Evolutionary conservation across 495 filamentous ascomycete genomes (phyloP), one percentile per base, ranked within the genome.

Genomic region (Aspergillus affinis): DNA sequence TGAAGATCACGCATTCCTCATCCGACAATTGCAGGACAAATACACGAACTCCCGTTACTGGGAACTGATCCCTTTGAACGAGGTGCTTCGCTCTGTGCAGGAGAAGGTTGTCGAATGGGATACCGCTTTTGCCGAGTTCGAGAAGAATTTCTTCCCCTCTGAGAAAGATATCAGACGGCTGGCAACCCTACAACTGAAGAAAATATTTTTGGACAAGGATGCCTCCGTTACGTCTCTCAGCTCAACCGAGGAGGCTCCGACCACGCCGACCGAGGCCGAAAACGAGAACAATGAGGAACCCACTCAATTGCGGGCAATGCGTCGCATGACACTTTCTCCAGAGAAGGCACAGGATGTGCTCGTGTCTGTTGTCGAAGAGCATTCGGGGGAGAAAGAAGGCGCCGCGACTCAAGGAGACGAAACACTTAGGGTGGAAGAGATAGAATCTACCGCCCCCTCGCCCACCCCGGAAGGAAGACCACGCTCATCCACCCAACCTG

Each of bases 21-120:
- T 92, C 50, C 82, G 81, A 20, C 90, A 90, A 52, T 78, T 99
- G 29, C 92, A 97, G 66, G 86, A 92, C 6, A 90, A 88, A 61
- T 99, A 99, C 68, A 92, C 91, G 77, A 85, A 84, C 55, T 96
- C 94, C 9, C 93, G 89, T 61, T 97, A 97, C 71, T 98, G 96
- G 76, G 95, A 98, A 73, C 87, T 96, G 58, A 92, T 96, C 50
- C 95, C 95, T 0, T 76, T 98, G 54, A 99, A 98, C 63, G 79
- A 88, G 57, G 90, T 92, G 32, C 82, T 97, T 47, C 84, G 93
- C 67, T 87, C 88, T 26, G 90, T 96, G 77, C 89, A 97, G 63
- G 93, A 97, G 69, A 96, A 91, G 63, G 92, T 93, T 9, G 86
- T 90, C 8, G 90, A 92, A 64, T 99, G 95, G 95, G 95, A 99